Base-by-base conservation (phyloP, 2,329 filamentous ascomycete genomes). In the Ophiostoma ulmi region DNA sequence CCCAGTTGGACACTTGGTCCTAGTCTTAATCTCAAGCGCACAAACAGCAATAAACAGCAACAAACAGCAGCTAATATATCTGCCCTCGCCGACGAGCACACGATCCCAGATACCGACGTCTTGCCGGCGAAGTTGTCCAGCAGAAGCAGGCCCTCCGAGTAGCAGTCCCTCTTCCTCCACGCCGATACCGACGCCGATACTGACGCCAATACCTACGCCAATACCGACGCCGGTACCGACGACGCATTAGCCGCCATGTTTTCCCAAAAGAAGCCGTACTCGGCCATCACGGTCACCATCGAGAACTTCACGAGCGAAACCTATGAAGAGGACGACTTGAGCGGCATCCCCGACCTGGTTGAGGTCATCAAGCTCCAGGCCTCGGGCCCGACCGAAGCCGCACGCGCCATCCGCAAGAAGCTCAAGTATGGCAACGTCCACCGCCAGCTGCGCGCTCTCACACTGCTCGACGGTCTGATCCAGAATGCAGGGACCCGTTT, bases 351-450 rank as follows among this genome's bases (percentile, higher is more conserved):
- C 58, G 94, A 98, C 76, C 88, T 99, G 35, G 92, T 98, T 74
- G 95, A 99, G 80, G 93, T 95, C 71, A 92, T 99, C 78, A 91
- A 91, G 74, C 88, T 99, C 72, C 95, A 99, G 80, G 85, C 87
- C 36, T 91, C 91, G 7, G 95, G 95, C 0, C 93, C 95, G 1
- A 87, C 88, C 14, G 95, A 99, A 83, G 94, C 94, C 72, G 93
- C 94, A 70, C 88, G 95, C 77, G 94, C 95, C 67, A 87, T 99
- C 76, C 89, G 95, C 72, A 99, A 99, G 87, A 98, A 98, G 83
- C 87, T 99, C 85, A 99, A 99, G 83, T 98, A 99, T 80, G 95
- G 95, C 76, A 97, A 89, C 77, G 85, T 92, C n/a, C 94, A 98
- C 80, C 90, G 93, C 68, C 95, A 99, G 80, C 85, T 98, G 44